phyloP scores from a whole-genome alignment of 768 basidiomycete genomes.

The Russula brevipes region DNA sequence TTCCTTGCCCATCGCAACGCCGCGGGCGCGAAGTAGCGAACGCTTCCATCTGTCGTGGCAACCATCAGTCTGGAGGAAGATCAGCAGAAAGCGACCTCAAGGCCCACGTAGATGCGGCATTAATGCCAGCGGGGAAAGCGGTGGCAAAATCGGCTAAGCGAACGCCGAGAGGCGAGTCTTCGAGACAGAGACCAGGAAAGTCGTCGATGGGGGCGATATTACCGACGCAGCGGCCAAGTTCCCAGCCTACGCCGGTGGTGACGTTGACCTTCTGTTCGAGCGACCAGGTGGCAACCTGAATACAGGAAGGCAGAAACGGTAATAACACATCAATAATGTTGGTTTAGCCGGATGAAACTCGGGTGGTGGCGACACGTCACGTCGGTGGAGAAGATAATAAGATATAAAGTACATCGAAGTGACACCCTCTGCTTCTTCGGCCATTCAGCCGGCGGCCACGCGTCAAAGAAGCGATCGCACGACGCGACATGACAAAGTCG shows the following conservation, averaged over 20 bases:
- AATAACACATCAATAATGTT: not conserved
- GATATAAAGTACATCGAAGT: not conserved
- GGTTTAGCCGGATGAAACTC: not conserved
- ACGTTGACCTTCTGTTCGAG: conserved; percentile 26
- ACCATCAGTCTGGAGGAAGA: conserved; percentile 26
- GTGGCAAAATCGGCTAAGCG: conserved; percentile 69
- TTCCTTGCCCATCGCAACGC: conserved; percentile 75
- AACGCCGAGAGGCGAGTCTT: conserved; percentile 76
- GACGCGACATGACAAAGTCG: not conserved
- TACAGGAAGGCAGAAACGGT: too few species aligned
- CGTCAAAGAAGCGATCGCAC: not conserved
- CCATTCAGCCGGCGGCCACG: too few species aligned
- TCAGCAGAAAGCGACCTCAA: not conserved
- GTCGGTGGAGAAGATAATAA: not conserved
- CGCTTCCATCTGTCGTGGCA: conserved; percentile 37
- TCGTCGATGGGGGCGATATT: conserved; percentile 51
- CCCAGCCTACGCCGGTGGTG: conserved; percentile 42
- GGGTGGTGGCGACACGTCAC: not conserved
- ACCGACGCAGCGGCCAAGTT: conserved; percentile 59
- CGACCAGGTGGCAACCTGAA: conserved; percentile 17
- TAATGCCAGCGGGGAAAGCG: conserved; percentile 81
- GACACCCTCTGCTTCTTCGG: not conserved
- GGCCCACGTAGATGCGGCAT: conserved; percentile 71
- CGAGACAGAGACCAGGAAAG: conserved; percentile 69
- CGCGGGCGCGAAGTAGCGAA: conserved; percentile 68